A percentile compares a stretch with the other conserved stretches of the same genome.
phyloP scores from a whole-genome alignment of 257 asterid species.

The Nicotiana attenuata region DNA sequence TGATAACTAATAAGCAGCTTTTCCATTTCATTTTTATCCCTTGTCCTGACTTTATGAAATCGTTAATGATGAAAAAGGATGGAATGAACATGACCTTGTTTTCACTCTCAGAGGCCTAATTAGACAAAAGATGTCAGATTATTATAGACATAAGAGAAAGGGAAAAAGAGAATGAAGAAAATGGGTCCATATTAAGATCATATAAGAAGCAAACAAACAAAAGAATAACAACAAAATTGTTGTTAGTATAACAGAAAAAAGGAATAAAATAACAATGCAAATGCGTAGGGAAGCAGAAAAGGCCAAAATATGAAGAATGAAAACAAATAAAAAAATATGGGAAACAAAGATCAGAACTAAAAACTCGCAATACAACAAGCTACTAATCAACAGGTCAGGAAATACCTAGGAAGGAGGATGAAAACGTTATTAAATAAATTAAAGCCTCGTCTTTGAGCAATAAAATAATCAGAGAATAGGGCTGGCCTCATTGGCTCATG shows the following conservation, averaged over 20 bases:
- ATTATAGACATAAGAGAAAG: conserved; percentile 12
- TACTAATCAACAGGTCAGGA: neutral
- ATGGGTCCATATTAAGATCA: conserved; percentile 15
- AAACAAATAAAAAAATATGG: neutral
- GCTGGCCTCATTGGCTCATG: too few relatives aligned
- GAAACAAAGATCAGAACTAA: neutral
- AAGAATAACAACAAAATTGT: conserved; percentile 8
- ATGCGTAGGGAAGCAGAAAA: neutral
- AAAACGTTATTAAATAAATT: neutral
- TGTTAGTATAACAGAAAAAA: neutral
- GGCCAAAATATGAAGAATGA: neutral
- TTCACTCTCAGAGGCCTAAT: conserved; percentile 13
- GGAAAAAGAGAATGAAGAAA: neutral
- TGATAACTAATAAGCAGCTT: neutral
- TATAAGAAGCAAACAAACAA: neutral
- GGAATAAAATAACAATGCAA: neutral
- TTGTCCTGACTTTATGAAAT: neutral
- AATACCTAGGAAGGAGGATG: neutral
- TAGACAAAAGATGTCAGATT: conserved; percentile 8
- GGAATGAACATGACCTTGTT: conserved; percentile 15
- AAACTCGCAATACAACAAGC: neutral
- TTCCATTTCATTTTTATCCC: neutral
- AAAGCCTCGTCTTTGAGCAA: too few relatives aligned
- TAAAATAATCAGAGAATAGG: too few relatives aligned
- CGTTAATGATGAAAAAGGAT: neutral